These are phyloP conservation scores for Candida boleticola DNA, from an alignment of 805 yeast species.

Conservation along the genomic window DNA sequence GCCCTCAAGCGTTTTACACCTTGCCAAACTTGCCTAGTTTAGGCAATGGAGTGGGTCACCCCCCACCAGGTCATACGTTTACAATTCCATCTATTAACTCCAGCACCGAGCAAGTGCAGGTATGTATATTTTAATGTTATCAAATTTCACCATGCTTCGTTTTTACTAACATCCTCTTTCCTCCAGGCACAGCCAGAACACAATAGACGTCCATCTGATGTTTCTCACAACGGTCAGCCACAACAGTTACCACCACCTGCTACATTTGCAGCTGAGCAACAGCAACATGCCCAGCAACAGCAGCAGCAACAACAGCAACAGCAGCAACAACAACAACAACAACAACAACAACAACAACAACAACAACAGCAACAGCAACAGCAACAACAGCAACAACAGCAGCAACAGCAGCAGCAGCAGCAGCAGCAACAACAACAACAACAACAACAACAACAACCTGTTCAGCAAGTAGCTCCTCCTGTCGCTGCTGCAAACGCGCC, in stretches of 20 bases:
- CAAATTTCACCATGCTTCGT: neutral
- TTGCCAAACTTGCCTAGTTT: slow-evolving; percentile 52
- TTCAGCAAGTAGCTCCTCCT: slow-evolving; percentile 5
- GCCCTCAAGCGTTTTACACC: slow-evolving; percentile 48
- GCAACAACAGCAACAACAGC: slow-evolving; percentile 23
- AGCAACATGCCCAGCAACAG: too few relatives aligned
- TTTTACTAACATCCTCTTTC: neutral
- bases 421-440: slow-evolving; percentile 16
- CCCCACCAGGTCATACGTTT: slow-evolving; percentile 45
- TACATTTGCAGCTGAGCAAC: slow-evolving; percentile 19
- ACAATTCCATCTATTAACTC: slow-evolving; percentile 48
- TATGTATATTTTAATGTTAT: slow-evolving; percentile 19
- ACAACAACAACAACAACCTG: slow-evolving; percentile 16
- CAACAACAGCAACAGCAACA: slow-evolving; percentile 13
- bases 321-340: slow-evolving; percentile 16
- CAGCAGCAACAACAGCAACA: slow-evolving; percentile 16
- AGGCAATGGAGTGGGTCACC: slow-evolving; percentile 38
- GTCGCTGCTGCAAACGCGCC: slow-evolving; percentile 5
- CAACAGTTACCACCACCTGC: slow-evolving; percentile 28
- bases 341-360: slow-evolving; percentile 15
- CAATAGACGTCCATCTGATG: slow-evolving; percentile 24
- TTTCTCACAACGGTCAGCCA: slow-evolving; percentile 12
- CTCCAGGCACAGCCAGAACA: slow-evolving; percentile 1
- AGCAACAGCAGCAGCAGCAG: slow-evolving; percentile 15
- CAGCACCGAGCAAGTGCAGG: slow-evolving; percentile 25